Conservation (phyloP, 2,329 filamentous ascomycete species). For the Colletotrichum agaves region DNA sequence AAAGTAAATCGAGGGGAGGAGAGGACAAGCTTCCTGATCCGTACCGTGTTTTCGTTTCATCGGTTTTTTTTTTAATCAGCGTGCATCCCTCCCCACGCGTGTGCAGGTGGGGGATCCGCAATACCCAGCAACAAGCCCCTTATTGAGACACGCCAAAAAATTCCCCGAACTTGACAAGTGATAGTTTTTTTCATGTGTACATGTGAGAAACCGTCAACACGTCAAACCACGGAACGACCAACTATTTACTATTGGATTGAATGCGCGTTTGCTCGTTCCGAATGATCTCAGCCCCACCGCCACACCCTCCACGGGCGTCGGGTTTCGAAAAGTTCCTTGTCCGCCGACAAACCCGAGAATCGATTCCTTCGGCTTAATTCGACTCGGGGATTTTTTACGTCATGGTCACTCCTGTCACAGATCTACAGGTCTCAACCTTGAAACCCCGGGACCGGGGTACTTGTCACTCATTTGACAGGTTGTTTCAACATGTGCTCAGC, state of each 20-base stretch:
- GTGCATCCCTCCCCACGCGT: not conserved
- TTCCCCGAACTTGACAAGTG: constrained; percentile 3
- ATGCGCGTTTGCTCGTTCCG: not conserved
- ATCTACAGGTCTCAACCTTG: constrained; percentile 17
- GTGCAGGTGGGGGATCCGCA: not conserved
- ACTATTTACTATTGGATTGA: not conserved
- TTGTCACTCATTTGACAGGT: constrained; percentile 11
- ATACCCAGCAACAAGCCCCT: not conserved
- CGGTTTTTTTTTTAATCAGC: not conserved
- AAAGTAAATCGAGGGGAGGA: too few species aligned
- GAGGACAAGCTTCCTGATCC: not conserved
- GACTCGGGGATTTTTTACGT: constrained; percentile 10
- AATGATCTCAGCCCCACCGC: not conserved
- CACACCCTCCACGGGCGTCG: not conserved
- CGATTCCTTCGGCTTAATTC: not conserved
- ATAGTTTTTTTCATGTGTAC: too few species aligned
- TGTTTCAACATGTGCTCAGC: constrained; percentile 30
- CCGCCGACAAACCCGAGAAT: not conserved
- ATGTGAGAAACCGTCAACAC: too few species aligned
- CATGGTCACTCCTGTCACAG: constrained; percentile 8
- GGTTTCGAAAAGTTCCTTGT: not conserved
- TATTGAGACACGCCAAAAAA: not conserved
- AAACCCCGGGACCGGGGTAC: not conserved
- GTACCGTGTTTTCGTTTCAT: not conserved
- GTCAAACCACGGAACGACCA: not conserved